Percentiles rank a stretch among this genome's conserved stretches.
Evolutionary conservation across 495 filamentous ascomycete genomes (phyloP).

Genomic region (Evernia prunastri): DNA sequence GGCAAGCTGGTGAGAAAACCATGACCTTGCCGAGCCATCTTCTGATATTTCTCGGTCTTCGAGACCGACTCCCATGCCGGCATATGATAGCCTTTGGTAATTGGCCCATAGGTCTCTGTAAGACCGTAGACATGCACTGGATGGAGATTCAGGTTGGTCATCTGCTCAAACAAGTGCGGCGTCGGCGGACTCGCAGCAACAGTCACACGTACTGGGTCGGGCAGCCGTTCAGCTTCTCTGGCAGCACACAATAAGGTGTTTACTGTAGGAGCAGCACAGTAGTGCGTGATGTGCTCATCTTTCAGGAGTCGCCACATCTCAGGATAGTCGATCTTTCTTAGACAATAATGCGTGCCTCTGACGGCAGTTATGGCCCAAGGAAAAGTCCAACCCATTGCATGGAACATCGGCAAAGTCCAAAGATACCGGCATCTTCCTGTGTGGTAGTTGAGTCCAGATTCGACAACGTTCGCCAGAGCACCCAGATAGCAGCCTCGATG

Average conservation of each 20-base stretch:
- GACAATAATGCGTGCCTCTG: slow-evolving; percentile 87
- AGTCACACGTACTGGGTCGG: slow-evolving; percentile 72
- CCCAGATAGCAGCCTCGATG: slow-evolving; percentile 84
- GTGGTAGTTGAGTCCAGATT: slow-evolving; percentile 72
- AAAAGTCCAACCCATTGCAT: slow-evolving; percentile 86
- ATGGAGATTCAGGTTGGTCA: slow-evolving; percentile 78
- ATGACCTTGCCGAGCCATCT: slow-evolving; percentile 91
- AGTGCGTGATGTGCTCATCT: slow-evolving; percentile 81
- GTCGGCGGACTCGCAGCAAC: slow-evolving; percentile 90
- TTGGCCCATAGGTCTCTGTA: slow-evolving; percentile 93
- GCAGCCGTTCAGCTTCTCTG: slow-evolving; percentile 59
- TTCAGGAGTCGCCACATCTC: slow-evolving; percentile 85
- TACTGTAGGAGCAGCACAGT: slow-evolving; percentile 92
- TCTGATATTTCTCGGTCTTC: slow-evolving; percentile 64
- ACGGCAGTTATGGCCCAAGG: slow-evolving; percentile 88
- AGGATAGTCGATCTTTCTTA: slow-evolving; percentile 90
- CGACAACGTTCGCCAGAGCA: slow-evolving; percentile 76
- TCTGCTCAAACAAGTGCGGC: slow-evolving; percentile 82
- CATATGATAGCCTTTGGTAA: slow-evolving; percentile 86
- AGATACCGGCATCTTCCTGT: slow-evolving; percentile 69
- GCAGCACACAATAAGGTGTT: slow-evolving; percentile 85
- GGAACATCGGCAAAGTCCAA: slow-evolving; percentile 96
- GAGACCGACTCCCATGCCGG: slow-evolving; percentile 72
- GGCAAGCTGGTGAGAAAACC: slow-evolving; percentile 83
- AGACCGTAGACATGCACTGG: slow-evolving; percentile 95